phyloP scores from a whole-genome alignment of 257 asterid species.

The Fraxinus quadrangulata region DNA sequence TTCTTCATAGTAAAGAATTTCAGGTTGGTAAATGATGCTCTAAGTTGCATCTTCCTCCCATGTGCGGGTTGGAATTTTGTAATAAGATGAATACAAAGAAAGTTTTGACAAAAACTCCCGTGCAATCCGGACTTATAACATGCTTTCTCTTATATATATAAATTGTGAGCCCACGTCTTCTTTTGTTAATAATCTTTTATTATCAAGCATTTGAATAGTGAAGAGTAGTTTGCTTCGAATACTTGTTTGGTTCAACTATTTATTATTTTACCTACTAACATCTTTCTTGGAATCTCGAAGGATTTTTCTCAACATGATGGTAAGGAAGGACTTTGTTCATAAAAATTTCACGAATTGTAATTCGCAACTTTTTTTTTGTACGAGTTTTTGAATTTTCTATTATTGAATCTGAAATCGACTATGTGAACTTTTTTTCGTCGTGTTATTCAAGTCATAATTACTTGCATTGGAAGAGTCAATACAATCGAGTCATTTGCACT shows the following conservation, averaged over 20 bases:
- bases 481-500: background rate
- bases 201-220: background rate
- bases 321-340: background rate
- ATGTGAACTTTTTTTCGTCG: background rate
- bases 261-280: background rate
- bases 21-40: conserved; percentile 15
- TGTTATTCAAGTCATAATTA: no score
- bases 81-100: background rate
- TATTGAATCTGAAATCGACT: no score
- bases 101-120: conserved; percentile 2
- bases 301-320: background rate
- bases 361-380: background rate
- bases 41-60: conserved; percentile 10
- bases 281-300: background rate
- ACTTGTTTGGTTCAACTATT: background rate
- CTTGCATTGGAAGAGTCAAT: background rate
- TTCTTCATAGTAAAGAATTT: background rate
- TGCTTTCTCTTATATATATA: background rate
- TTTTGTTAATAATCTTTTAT: background rate
- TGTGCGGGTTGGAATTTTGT: conserved; percentile 16
- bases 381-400: no score
- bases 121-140: conserved; percentile 3
- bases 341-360: background rate
- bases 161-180: background rate
- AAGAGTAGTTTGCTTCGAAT: background rate